Percentiles rank a stretch among this genome's conserved stretches.
Conservation (phyloP, 306 rosid species). For the Psophocarpus tetragonolobus region DNA sequence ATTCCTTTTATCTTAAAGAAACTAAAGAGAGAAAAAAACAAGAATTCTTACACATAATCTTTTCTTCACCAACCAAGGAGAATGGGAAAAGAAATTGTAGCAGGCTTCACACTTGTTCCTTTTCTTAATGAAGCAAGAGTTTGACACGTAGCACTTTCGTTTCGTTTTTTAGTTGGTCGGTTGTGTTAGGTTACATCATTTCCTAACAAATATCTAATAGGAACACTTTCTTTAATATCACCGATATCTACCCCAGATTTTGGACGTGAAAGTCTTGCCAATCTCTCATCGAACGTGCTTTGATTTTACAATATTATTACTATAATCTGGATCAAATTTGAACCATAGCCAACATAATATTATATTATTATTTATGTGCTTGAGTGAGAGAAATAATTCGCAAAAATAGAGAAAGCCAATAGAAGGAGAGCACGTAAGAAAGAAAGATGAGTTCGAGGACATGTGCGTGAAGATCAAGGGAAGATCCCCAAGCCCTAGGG, state of each 20-base stretch:
- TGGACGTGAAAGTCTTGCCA: slow-evolving; percentile 18
- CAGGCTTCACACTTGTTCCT: slow-evolving; percentile 27
- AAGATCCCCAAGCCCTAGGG: not conserved
- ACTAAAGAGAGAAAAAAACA: too few species aligned
- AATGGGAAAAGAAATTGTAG: not conserved
- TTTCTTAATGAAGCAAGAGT: slow-evolving; percentile 17
- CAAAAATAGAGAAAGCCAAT: not conserved
- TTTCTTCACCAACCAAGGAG: slow-evolving; percentile 20
- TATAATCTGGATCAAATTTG: not conserved
- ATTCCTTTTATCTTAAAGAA: not conserved
- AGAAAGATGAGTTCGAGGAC: not conserved
- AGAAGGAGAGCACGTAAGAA: slow-evolving; percentile 17
- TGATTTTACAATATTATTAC: not conserved
- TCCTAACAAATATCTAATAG: slow-evolving; percentile 30
- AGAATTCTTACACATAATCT: not conserved
- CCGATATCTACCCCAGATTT: not conserved
- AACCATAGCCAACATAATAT: not conserved
- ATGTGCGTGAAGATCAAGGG: slow-evolving; percentile 17
- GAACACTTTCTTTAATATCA: slow-evolving; percentile 19
- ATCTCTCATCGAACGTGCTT: slow-evolving; percentile 10
- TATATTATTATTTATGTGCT: not conserved
- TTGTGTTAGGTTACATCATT: slow-evolving; percentile 29
- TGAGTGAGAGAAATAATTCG: not conserved
- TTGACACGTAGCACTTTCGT: slow-evolving; percentile 21
- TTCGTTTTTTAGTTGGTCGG: slow-evolving; percentile 31